phyloP scores from a whole-genome alignment of 1,284 basidiomycete species.

The Pholiota adiposa region DNA sequence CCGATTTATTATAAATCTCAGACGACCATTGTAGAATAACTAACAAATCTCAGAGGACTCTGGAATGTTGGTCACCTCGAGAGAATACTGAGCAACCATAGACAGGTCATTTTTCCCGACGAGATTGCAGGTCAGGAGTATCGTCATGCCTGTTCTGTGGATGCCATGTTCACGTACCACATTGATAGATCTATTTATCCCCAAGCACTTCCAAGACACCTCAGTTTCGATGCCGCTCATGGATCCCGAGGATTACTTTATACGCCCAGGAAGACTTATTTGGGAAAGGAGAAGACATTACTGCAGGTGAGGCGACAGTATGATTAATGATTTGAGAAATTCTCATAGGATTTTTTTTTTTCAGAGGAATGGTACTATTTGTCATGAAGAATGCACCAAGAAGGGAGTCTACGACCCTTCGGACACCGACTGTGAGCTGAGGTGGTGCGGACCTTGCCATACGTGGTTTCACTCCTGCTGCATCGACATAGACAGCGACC shows the following conservation, averaged over 20 bases:
- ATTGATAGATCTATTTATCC: neutral
- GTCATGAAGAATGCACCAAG: too few species aligned
- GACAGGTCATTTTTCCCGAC: neutral
- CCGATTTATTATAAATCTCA: neutral
- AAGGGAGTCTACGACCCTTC: too few species aligned
- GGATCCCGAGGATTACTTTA: slow-evolving; percentile 4
- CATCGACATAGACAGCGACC: too few species aligned
- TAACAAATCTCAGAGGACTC: neutral
- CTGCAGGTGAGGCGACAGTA: neutral
- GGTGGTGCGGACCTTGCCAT: too few species aligned
- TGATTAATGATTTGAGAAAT: too few species aligned
- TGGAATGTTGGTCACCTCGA: neutral
- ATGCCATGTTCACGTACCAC: neutral
- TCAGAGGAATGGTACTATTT: too few species aligned
- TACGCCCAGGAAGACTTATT: neutral
- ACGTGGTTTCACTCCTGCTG: too few species aligned
- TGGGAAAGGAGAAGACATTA: neutral
- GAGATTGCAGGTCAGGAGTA: neutral
- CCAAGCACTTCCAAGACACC: neutral
- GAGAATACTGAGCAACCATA: slow-evolving; percentile 1
- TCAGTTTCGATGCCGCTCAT: slow-evolving; percentile 4
- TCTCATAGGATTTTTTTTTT: too few species aligned
- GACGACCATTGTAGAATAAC: too few species aligned
- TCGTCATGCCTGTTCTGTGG: neutral
- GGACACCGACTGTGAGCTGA: too few species aligned